These are phyloP conservation scores for Juncus inflexus DNA, from an alignment of 176 grass and related monocot genomes.

Conservation along the genomic window DNA sequence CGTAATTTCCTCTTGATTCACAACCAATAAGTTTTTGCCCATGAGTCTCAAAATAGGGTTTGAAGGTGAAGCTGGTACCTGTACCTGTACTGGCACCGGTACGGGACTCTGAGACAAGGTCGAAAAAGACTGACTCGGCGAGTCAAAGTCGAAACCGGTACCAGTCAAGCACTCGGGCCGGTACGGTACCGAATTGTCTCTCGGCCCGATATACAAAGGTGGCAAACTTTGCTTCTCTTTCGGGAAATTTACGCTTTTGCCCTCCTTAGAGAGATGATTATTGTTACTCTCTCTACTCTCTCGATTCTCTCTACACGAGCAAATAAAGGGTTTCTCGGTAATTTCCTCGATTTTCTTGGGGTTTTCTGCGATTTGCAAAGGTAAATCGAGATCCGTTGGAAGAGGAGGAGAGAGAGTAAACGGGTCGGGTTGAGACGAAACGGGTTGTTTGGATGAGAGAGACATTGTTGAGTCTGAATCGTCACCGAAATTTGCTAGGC, in stretches of 20 bases:
- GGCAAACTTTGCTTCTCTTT: conserved; percentile 42
- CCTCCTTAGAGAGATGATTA: conserved; percentile 39
- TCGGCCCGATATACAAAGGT: conserved; percentile 62
- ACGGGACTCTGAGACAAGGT: conserved; percentile 39
- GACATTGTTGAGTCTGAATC: conserved; percentile 53
- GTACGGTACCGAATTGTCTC: conserved; percentile 40
- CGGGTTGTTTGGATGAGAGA: conserved; percentile 44
- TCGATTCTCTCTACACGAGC: conserved; percentile 57
- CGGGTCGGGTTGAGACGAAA: conserved; percentile 24
- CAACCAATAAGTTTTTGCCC: conserved; percentile 90
- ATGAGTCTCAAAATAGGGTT: conserved; percentile 83
- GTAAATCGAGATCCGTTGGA: neutral
- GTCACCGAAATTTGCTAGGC: conserved; percentile 37
- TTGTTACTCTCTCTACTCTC: no score
- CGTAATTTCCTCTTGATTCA: conserved; percentile 68
- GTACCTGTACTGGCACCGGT: conserved; percentile 39
- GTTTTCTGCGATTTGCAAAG: conserved; percentile 30
- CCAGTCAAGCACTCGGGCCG: conserved; percentile 37
- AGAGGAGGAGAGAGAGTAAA: neutral
- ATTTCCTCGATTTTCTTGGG: conserved; percentile 33
- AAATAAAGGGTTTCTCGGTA: conserved; percentile 47
- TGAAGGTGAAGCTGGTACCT: conserved; percentile 36
- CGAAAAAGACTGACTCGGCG: conserved; percentile 32
- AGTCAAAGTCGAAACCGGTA: conserved; percentile 38
- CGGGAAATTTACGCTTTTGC: conserved; percentile 30